Base-by-base conservation (phyloP, 2,329 filamentous ascomycete genomes). In the Laburnicola sp. region DNA sequence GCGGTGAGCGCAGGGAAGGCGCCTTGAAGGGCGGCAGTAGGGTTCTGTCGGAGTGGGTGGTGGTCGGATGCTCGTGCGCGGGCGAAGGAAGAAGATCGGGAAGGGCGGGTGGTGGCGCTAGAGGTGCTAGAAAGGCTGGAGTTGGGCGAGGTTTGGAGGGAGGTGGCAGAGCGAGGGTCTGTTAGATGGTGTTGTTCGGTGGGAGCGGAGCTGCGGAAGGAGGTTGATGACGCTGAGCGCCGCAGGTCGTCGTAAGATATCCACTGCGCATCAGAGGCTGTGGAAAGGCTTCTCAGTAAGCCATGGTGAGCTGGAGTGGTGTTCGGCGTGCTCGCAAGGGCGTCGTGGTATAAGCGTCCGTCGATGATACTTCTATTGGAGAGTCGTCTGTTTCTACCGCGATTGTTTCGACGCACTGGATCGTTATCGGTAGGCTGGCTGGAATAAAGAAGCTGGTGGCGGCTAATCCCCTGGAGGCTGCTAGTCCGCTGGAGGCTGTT, bases 371-470 rank as follows among this genome's bases (percentile, higher is more conserved):
- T 45, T 21, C 34, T 32, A 9, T 45, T 37, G 32, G 35, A 9
- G n/a, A 7, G 11, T 37, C 26, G 36, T n/a, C 31, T 25, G n/a
- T 27, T 27, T 30, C 43, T 45, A n/a, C 34, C 34, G 27, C 25
- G 43, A 37, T 26, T 37, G 25, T 37, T n/a, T 6, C 16, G 43
- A 6, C 26, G 34, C n/a, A 6, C 9, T 23, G n/a, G 4, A 23
- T 37, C n/a, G n/a, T 5, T 22, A 30, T 7, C 23, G 7, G 9
- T n/a, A 22, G 32, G 34, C n/a, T 31, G 32, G 26, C n/a, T 39
- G 26, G 23, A 27, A 11, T 8, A n/a, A 10, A 21, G 22, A 4
- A 60, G 9, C 6, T 59, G 54, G 5, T 65, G 60, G n/a, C 63
- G 57, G 39, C 51, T 60, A 6, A 42, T 36, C 10, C 53, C 48